phyloP scores from a whole-genome alignment of 2,329 filamentous ascomycete species.

The Neopestalotiopsis clavispora region DNA sequence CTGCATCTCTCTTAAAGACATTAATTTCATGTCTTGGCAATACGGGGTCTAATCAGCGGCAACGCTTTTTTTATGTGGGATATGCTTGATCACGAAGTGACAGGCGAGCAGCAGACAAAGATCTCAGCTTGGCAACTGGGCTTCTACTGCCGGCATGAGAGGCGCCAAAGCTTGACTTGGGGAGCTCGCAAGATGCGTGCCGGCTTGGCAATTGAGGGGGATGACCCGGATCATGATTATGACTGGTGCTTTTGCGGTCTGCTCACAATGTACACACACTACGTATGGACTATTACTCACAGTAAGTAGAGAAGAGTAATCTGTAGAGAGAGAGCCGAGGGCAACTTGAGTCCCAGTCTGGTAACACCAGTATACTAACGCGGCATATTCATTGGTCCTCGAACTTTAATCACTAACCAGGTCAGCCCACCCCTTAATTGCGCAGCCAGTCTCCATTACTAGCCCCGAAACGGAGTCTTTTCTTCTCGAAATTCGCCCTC shows the following conservation, averaged over 20 bases:
- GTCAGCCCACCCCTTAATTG: slow-evolving; percentile 11
- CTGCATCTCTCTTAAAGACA: background rate
- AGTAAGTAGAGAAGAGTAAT: no score
- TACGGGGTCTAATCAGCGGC: background rate
- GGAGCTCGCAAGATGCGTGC: background rate
- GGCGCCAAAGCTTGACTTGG: background rate
- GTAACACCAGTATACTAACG: slow-evolving; percentile 4
- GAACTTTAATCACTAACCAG: slow-evolving; percentile 3
- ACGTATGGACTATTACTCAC: no score
- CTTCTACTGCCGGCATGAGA: background rate
- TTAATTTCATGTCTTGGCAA: background rate
- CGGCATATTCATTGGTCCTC: slow-evolving; percentile 10
- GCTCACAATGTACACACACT: background rate
- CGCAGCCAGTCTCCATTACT: background rate
- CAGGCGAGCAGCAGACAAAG: background rate
- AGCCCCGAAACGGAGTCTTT: background rate
- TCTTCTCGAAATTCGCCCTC: background rate
- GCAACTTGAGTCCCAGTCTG: background rate
- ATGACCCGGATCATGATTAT: background rate
- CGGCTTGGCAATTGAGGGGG: background rate
- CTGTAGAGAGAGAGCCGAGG: background rate
- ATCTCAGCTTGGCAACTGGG: background rate
- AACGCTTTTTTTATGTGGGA: slow-evolving; percentile 3
- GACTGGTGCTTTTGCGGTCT: background rate
- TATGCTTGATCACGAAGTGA: background rate